A percentile compares a stretch with the other conserved stretches of the same genome.
Evolutionary conservation across 768 basidiomycete species (phyloP).

Genomic region (Pisolithus microcarpus): DNA sequence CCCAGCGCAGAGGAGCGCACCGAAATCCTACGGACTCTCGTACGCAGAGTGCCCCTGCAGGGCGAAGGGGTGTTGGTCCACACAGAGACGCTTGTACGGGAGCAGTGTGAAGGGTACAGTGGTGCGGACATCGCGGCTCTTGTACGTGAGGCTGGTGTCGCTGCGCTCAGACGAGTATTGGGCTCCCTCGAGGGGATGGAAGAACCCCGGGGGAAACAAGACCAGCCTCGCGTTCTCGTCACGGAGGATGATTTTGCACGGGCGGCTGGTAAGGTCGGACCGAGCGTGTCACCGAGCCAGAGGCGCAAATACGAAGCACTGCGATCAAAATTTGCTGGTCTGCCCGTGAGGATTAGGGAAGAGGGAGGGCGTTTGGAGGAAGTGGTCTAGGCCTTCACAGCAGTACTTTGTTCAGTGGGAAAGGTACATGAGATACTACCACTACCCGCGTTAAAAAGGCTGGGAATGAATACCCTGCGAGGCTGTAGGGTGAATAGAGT

Average conservation of each 20-base stretch:
- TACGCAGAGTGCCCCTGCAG: slow-evolving; percentile 61
- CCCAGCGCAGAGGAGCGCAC: slow-evolving; percentile 66
- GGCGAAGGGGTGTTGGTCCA: slow-evolving; percentile 12
- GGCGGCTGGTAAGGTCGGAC: slow-evolving; percentile 76
- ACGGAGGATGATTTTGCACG: slow-evolving; percentile 57
- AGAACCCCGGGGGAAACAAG: neutral
- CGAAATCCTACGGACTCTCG: slow-evolving; percentile 78
- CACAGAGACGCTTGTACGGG: slow-evolving; percentile 45
- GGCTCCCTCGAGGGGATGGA: slow-evolving; percentile 64
- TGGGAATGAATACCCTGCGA: no score
- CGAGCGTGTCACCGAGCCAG: slow-evolving; percentile 79
- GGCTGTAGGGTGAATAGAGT: no score
- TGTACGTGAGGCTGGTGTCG: slow-evolving; percentile 83
- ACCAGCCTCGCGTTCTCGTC: slow-evolving; percentile 38
- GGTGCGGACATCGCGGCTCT: slow-evolving; percentile 88
- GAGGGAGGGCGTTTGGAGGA: slow-evolving; percentile 23
- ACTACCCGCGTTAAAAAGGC: no score
- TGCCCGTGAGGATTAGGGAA: slow-evolving; percentile 46
- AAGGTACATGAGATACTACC: neutral
- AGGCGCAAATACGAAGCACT: slow-evolving; percentile 76
- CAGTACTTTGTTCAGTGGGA: neutral
- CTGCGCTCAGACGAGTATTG: slow-evolving; percentile 63
- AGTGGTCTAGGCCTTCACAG: slow-evolving; percentile 4
- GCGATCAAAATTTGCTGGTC: slow-evolving; percentile 75
- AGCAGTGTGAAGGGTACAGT: slow-evolving; percentile 78